Evolutionary conservation across 345 rosid species (phyloP), one percentile per base, ranked within the genome.

Genomic region (Salix purpurea): DNA sequence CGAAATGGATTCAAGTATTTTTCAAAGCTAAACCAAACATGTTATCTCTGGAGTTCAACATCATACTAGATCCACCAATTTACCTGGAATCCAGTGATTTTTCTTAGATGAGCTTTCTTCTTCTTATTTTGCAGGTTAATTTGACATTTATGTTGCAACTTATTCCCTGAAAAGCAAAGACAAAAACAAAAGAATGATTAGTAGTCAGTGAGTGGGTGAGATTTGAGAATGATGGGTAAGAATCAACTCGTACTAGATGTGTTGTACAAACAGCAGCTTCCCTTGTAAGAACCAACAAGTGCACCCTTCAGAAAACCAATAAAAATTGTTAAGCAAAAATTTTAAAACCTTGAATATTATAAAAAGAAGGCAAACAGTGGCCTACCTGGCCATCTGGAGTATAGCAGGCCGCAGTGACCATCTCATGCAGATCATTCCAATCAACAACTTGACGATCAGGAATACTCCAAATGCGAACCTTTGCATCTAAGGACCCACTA

Each of bases 81-180:
- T 88, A 96, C 98, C 97, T 96, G 98, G 86, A 96, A 96, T 80
- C 99, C 99, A 36, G 98, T 96, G 82, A 96, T 93, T 82, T 96
- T 96, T 84, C 90, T 96, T 65, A 86, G 92, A 75, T 90, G 94
- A 74, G 97, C 77, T 84, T 93, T 95, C 91, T 93, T 95, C 88
- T 90, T 96, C 91, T 86, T 93, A 74, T 89, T 91, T 84, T 90
- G 95, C 83, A 96, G 86, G 87, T 93, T 88, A 66, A 96, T 92
- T 70, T 79, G 90, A 80, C 88, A 71, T 80, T 84, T 89, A 26
- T 82, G 91, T 76, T 89, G 95, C 87, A 96, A 85, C 85, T 91
- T 96, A 83, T 96, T 92, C 69, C 90, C 99, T 96, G 88, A 40
- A 78, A 70, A 65, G 44, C 5, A 74, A 21, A 76, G 21, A n/a